phyloP scores from a whole-genome alignment of 83 land plant genomes.

The Picea abies region DNA sequence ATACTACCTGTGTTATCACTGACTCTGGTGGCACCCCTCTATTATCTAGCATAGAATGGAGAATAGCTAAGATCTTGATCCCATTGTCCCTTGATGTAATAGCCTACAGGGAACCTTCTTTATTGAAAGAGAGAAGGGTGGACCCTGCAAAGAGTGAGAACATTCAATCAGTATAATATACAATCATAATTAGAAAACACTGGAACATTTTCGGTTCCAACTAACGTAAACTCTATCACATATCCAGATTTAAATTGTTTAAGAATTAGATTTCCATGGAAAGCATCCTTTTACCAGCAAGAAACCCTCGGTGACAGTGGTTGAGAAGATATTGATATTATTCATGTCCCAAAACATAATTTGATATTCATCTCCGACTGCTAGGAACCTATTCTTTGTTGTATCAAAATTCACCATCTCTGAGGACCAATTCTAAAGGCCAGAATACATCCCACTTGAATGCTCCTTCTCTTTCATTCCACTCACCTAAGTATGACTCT shows the following conservation, averaged over 20 bases:
- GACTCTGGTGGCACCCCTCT: constrained; percentile 34
- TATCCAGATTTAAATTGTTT: neutral
- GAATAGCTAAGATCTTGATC: constrained; percentile 3
- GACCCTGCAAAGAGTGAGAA: too few species aligned
- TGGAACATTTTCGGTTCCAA: too few species aligned
- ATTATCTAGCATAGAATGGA: constrained; percentile 39
- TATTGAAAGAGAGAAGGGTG: too few species aligned
- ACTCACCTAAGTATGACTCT: constrained; percentile 66
- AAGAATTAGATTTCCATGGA: neutral
- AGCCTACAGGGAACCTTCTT: too few species aligned
- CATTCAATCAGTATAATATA: too few species aligned
- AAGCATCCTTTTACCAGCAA: constrained; percentile 29
- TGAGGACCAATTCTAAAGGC: constrained; percentile 39
- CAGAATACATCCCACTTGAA: constrained; percentile 66
- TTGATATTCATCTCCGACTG: constrained; percentile 68
- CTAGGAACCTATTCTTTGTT: constrained; percentile 50
- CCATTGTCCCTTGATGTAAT: too few species aligned
- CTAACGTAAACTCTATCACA: too few species aligned
- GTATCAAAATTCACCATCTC: constrained; percentile 75
- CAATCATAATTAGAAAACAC: too few species aligned
- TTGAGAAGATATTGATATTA: constrained; percentile 45
- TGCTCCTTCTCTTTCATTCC: constrained; percentile 57
- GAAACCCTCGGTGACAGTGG: constrained; percentile 56
- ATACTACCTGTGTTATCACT: constrained; percentile 26
- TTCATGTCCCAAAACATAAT: constrained; percentile 81